These are phyloP conservation scores for Paratinospora sagittata DNA, from an alignment of 164 flowering plant species.

Conservation along the genomic window DNA sequence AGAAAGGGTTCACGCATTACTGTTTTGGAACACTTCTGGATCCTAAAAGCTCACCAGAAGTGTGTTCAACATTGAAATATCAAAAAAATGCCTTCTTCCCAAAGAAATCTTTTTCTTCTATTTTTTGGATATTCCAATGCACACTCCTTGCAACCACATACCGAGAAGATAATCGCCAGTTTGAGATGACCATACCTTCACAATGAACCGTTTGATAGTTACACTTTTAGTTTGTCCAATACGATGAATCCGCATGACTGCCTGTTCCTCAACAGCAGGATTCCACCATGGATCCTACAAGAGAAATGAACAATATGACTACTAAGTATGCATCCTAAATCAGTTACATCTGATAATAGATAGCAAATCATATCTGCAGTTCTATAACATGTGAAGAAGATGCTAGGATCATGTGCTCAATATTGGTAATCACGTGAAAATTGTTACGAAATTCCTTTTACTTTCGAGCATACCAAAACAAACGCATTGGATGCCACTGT, in stretches of 20 bases:
- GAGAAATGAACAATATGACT: constrained; percentile 10
- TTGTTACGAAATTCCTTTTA: no score
- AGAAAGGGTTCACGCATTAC: no score
- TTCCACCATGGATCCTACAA: constrained; percentile 99
- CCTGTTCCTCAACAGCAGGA: constrained; percentile 99
- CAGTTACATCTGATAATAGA: not conserved
- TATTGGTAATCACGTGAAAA: not conserved
- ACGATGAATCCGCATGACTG: constrained; percentile 98
- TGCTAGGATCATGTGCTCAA: not conserved
- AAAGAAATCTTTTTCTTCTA: no score
- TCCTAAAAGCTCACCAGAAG: no score
- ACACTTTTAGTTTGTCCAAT: constrained; percentile 91
- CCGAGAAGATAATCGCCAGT: no score
- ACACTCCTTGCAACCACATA: no score
- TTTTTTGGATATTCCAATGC: no score
- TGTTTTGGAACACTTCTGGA: no score
- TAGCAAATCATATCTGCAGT: not conserved
- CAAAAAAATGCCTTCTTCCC: no score
- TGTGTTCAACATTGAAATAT: no score
- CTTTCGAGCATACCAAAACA: constrained; percentile 75
- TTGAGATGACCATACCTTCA: constrained; percentile 50
- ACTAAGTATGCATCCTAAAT: not conserved
- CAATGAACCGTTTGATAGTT: constrained; percentile 76
- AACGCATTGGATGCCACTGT: constrained; percentile 95
- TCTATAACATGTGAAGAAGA: not conserved